Evolutionary conservation across 257 asterid genomes (phyloP), one percentile per base, ranked within the genome.

Genomic region (Solanum appendiculatum): DNA sequence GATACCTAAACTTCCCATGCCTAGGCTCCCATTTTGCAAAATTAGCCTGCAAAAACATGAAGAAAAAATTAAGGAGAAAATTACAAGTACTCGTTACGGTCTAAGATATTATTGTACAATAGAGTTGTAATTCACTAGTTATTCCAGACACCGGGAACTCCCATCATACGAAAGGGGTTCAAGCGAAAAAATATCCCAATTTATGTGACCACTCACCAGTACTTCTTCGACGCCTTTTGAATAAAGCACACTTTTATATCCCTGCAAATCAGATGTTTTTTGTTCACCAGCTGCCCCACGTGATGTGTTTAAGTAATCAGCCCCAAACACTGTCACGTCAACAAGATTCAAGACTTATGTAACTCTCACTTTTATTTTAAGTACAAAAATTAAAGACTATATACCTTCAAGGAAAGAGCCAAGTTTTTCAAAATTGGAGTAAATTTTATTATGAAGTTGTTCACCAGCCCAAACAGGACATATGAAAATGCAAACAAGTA

Each of bases 391-490:
- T 2, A 5, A 6, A 25, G 14, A 7, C 60, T 16, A 31, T 13
- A 1, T 86, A 91, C 96, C 98, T 94, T 95, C 89, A 58, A 96
- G 90, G 89, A 94, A 95, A 56, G 13, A 54, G 1, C 86, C 97
- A 20, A 93, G 92, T 75, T 94, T 96, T 58, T 94, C 95, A 5
- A 96, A 86, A 82, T 92, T 94, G 33, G 90, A 83, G 16, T 96
- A 95, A 15, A 94, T 84, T 42, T 90, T 80, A 13, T 91, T 86
- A 58, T 95, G 97, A 69, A 95, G 94, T 87, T 95, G 96, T 40
- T 88, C 89, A 39, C 98, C 98, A 69, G 98, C 98, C 98, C 99
- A 95, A 8, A 92, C 92, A 0, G 98, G 98, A 80, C 91, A 91
- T 36, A 95, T 82, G 11, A 92, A 48, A 27, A 92, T 80, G 74